Conservation (phyloP, 2,329 filamentous ascomycete species). For the Trichoderma citrinoviride region DNA sequence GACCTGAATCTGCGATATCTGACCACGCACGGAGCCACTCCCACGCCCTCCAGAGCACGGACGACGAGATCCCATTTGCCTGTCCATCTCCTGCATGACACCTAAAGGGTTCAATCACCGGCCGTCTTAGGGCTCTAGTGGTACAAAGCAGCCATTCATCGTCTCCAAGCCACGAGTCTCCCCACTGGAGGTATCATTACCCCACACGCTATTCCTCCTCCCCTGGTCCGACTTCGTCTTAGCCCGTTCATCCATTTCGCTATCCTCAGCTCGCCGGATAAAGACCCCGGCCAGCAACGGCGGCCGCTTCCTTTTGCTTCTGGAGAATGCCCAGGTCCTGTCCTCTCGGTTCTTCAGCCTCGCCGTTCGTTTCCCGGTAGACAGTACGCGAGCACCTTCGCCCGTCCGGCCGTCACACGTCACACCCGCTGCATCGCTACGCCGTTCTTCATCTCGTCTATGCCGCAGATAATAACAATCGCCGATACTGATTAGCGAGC, state of each 20-base stretch:
- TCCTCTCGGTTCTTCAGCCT: not conserved
- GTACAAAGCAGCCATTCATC: not conserved
- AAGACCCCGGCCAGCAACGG: slow-evolving; percentile 10
- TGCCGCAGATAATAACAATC: not conserved
- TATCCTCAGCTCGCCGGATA: slow-evolving; percentile 15
- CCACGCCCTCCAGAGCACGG: not conserved
- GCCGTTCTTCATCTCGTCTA: not conserved
- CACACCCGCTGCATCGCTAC: not conserved
- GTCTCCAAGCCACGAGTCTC: not conserved
- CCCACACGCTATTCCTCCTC: slow-evolving; percentile 18
- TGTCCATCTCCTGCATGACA: not conserved
- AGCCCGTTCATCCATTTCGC: not conserved
- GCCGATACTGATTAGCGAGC: slow-evolving; percentile 4
- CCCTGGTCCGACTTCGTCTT: not conserved
- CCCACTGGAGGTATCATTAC: slow-evolving; percentile 2
- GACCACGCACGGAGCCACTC: not conserved
- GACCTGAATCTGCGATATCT: not conserved
- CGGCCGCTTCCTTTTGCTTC: not conserved
- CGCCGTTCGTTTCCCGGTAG: not conserved
- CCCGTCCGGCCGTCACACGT: too few species aligned
- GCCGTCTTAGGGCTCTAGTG: slow-evolving; percentile 6
- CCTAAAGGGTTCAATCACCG: not conserved
- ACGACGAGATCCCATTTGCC: not conserved
- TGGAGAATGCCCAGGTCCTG: not conserved
- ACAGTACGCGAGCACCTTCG: not conserved